These are phyloP conservation scores for Hypoxylon sp. DNA, from an alignment of 2,329 filamentous ascomycete genomes.

Conservation along the genomic window DNA sequence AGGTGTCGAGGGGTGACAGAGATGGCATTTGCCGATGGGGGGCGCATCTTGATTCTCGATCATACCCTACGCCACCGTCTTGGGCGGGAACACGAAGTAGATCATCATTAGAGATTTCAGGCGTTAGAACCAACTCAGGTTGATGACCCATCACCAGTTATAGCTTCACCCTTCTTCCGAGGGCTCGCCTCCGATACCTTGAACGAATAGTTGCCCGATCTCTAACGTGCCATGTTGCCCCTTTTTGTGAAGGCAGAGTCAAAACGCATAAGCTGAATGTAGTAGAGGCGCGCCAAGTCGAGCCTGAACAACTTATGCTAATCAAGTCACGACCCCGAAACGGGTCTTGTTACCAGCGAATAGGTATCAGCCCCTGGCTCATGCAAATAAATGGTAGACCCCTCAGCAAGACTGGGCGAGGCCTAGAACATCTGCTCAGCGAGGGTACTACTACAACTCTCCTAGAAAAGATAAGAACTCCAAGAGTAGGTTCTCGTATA, in stretches of 20 bases:
- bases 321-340: conserved; percentile 33
- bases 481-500: not conserved
- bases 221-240: conserved; percentile 9
- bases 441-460: not conserved
- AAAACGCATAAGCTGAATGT: conserved; percentile 6
- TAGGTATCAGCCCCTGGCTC: conserved; percentile 19
- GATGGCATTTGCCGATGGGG: conserved; percentile 31
- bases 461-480: conserved; percentile 11
- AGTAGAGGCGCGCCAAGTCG: conserved; percentile 8
- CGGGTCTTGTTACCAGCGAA: conserved; percentile 38
- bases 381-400: conserved; percentile 15
- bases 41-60: conserved; percentile 26
- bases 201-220: not conserved
- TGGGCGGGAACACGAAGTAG: conserved; percentile 4
- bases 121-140: not conserved
- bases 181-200: not conserved
- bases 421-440: conserved; percentile 16
- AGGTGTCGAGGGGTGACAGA: conserved; percentile 8
- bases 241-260: conserved; percentile 14
- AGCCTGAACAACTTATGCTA: conserved; percentile 31
- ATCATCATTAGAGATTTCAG: conserved; percentile 9
- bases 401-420: conserved; percentile 15
- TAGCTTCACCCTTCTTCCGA: not conserved
- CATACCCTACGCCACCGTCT: conserved; percentile 29
- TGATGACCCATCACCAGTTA: not conserved